Base-by-base conservation (phyloP, 768 basidiomycete species). In the Mycena sanguinolenta region DNA sequence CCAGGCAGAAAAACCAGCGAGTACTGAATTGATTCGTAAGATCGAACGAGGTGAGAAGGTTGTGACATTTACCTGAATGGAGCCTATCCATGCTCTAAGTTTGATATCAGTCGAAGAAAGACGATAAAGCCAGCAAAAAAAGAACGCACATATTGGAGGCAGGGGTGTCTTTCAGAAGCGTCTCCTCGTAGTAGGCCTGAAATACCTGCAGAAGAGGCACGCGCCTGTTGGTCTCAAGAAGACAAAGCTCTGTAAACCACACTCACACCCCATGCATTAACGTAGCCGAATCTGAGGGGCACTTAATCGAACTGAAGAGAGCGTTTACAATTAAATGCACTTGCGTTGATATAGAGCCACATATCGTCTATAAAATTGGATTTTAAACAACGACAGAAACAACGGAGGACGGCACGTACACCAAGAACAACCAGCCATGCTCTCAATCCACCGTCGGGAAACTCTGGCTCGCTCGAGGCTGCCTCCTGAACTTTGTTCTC, bases 31-130 rank as follows among this genome's bases (percentile, higher is more conserved):
- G 23, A 19, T 38, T 27, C 34, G 23, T 4, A 34, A 46, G 42
- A 46, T 27, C n/a, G 32, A 57, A 53, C 0, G 42, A 14, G 32
- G 32, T 78, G 79, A n/a, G 27, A 67, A 19, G 2, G 27, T 12
- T 12, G 27, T 3, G 17, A 69, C 74, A 4, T 54, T 30, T 53
- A 85, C 88, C 79, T 89, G 88, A n/a, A 84, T 71, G 7, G 89
- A 89, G 17, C 89, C 88, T 14, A 89, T 89, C 88, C 88, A 89
- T 53, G 88, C 85, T 27, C 88, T 88, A 63, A 32, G 25, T 17
- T 36, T 13, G 25, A 44, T 16, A 16, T 57, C 53, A 36, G 25
- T 54, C 12, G 21, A 4, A 8, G 30, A 5, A 58, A 30, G 28
- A 2, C n/a, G n/a, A 19, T n/a, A 6, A 28, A 44, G 49, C n/a